Evolutionary conservation across 1,284 basidiomycete genomes (phyloP).

Genomic region (Paramarasmius palmivorus): DNA sequence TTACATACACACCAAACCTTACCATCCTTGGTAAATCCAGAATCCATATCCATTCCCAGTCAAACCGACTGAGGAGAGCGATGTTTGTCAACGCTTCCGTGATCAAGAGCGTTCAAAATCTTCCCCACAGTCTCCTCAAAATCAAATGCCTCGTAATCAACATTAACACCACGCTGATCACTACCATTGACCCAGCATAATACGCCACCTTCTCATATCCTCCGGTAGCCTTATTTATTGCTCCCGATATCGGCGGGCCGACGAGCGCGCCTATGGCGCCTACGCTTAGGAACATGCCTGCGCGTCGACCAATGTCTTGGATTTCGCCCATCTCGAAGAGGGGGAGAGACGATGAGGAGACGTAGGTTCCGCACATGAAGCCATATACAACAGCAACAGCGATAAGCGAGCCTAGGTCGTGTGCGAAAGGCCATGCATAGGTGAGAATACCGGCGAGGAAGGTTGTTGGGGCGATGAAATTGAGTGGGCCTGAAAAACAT

Average conservation of each 20-base stretch:
- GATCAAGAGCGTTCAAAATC: conserved; percentile 12
- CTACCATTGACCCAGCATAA: conserved; percentile 35
- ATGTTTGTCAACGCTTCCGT: too few species aligned
- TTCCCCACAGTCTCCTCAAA: conserved; percentile 9
- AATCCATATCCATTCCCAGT: too few species aligned
- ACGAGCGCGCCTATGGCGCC: conserved; percentile 40
- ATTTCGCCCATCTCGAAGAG: conserved; percentile 59
- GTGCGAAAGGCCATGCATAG: conserved; percentile 58
- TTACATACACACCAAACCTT: too few species aligned
- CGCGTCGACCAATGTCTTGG: conserved; percentile 60
- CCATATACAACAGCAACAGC: conserved; percentile 53
- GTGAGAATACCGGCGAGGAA: conserved; percentile 50
- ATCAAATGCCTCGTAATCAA: conserved; percentile 11
- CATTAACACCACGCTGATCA: conserved; percentile 9
- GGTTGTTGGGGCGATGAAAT: conserved; percentile 56
- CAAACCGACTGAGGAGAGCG: too few species aligned
- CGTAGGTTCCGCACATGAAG: conserved; percentile 51
- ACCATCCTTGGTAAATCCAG: too few species aligned
- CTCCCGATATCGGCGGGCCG: conserved; percentile 68
- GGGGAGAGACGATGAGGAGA: conserved; percentile 54
- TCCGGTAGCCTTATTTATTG: conserved; percentile 45
- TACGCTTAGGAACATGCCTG: conserved; percentile 62
- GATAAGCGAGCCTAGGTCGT: conserved; percentile 38
- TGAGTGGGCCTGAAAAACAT: conserved; percentile 43
- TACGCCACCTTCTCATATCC: conserved; percentile 39